These are phyloP conservation scores for Metarhizium album DNA, from an alignment of 2,329 filamentous ascomycete genomes.

Conservation along the genomic window DNA sequence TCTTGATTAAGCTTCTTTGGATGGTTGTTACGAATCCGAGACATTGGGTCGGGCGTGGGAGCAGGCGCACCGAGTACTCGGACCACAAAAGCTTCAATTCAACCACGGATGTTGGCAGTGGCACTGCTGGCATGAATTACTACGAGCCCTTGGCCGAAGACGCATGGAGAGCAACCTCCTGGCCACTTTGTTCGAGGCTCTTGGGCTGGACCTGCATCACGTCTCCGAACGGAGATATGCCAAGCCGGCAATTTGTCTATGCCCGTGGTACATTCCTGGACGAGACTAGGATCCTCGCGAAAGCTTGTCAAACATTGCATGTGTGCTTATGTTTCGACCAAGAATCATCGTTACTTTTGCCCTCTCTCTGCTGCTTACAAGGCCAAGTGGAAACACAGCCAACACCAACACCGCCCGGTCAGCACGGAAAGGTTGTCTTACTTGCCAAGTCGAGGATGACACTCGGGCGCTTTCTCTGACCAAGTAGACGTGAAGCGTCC, in stretches of 20 bases:
- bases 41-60: not conserved
- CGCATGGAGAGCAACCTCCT: no score
- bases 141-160: no score
- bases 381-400: no score
- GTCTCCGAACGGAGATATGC: conserved; percentile 2
- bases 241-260: conserved; percentile 2
- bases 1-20: not conserved
- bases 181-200: not conserved
- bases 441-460: no score
- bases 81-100: conserved; percentile 3
- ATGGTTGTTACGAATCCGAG: not conserved
- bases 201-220: not conserved
- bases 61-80: no score
- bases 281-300: not conserved
- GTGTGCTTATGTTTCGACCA: not conserved
- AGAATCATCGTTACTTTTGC: not conserved
- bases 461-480: no score
- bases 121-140: no score
- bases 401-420: no score
- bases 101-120: not conserved
- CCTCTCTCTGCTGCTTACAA: no score
- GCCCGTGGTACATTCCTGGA: not conserved
- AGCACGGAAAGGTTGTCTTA: no score
- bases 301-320: not conserved
- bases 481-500: no score